These are phyloP conservation scores for Talaromyces piceae DNA, from an alignment of 2,329 filamentous ascomycete genomes.

Conservation along the genomic window DNA sequence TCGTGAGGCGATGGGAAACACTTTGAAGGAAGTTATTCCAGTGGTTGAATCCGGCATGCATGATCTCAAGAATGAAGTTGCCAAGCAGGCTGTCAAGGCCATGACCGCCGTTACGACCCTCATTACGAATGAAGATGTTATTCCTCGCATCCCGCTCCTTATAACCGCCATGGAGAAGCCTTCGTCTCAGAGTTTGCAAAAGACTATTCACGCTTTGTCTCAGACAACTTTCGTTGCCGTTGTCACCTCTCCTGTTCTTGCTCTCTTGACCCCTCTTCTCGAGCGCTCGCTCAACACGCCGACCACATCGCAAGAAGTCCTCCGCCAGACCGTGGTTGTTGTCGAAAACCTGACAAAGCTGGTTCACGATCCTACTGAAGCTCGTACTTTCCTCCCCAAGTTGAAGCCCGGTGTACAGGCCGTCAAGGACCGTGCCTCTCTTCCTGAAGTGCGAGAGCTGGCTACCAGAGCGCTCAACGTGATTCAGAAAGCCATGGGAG, in stretches of 20 bases:
- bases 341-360: slow-evolving; percentile 97
- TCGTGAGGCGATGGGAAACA: slow-evolving; percentile 76
- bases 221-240: slow-evolving; percentile 98
- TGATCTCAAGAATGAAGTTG: slow-evolving; percentile 78
- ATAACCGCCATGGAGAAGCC: slow-evolving; percentile 95
- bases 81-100: slow-evolving; percentile 81
- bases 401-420: slow-evolving; percentile 86
- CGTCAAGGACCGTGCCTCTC: slow-evolving; percentile 78
- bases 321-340: slow-evolving; percentile 92
- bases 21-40: slow-evolving; percentile 76
- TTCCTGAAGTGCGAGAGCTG: slow-evolving; percentile 90
- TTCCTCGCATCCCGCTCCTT: slow-evolving; percentile 81
- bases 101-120: slow-evolving; percentile 88
- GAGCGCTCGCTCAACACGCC: slow-evolving; percentile 75
- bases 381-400: slow-evolving; percentile 89
- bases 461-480: slow-evolving; percentile 73
- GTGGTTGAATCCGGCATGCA: slow-evolving; percentile 91
- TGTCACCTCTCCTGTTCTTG: slow-evolving; percentile 90
- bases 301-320: slow-evolving; percentile 82
- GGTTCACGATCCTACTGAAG: slow-evolving; percentile 91
- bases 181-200: slow-evolving; percentile 77
- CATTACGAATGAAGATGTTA: slow-evolving; percentile 93
- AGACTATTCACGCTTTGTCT: slow-evolving; percentile 92
- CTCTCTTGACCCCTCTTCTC: slow-evolving; percentile 85
- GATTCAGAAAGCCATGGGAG: slow-evolving; percentile 87